phyloP scores from a whole-genome alignment of 495 filamentous ascomycete genomes.

The Darksidea phi region DNA sequence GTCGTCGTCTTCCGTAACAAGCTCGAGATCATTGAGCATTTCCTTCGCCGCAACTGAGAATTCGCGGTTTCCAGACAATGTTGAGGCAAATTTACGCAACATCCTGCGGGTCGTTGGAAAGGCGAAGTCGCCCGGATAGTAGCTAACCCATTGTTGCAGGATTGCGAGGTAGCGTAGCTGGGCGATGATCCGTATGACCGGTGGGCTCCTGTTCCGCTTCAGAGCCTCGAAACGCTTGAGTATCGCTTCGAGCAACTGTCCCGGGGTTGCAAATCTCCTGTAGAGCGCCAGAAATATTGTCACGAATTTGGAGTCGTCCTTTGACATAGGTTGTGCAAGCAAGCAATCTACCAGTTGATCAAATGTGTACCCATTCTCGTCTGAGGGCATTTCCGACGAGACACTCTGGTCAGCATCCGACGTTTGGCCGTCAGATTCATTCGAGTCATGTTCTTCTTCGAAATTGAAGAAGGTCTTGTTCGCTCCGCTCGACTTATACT shows the following conservation, averaged over 20 bases:
- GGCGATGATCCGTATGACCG: slow-evolving; percentile 67
- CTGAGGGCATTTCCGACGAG: slow-evolving; percentile 23
- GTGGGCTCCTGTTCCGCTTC: slow-evolving; percentile 54
- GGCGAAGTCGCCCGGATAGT: slow-evolving; percentile 90
- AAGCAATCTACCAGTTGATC: slow-evolving; percentile 88
- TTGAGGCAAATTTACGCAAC: slow-evolving; percentile 68
- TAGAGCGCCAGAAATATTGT: slow-evolving; percentile 91
- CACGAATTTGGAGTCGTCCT: slow-evolving; percentile 78
- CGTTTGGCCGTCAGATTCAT: slow-evolving; percentile 26
- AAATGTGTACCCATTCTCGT: slow-evolving; percentile 55
- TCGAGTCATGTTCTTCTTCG: slow-evolving; percentile 43
- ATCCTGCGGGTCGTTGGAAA: slow-evolving; percentile 68
- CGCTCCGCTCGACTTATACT: slow-evolving; percentile 35
- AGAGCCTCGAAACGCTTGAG: slow-evolving; percentile 65
- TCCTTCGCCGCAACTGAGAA: slow-evolving; percentile 82
- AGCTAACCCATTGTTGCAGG: slow-evolving; percentile 84
- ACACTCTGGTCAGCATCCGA: slow-evolving; percentile 31
- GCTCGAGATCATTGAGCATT: slow-evolving; percentile 65
- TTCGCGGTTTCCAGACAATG: slow-evolving; percentile 66
- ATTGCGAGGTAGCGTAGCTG: slow-evolving; percentile 80
- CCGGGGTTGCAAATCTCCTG: slow-evolving; percentile 85
- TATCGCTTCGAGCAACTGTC: slow-evolving; percentile 70
- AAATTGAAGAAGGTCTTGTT: slow-evolving; percentile 39
- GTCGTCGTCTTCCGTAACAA: slow-evolving; percentile 49
- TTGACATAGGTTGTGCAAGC: slow-evolving; percentile 75